Conservation (phyloP, 331 rosid species). For the Quercus tomentella region DNA sequence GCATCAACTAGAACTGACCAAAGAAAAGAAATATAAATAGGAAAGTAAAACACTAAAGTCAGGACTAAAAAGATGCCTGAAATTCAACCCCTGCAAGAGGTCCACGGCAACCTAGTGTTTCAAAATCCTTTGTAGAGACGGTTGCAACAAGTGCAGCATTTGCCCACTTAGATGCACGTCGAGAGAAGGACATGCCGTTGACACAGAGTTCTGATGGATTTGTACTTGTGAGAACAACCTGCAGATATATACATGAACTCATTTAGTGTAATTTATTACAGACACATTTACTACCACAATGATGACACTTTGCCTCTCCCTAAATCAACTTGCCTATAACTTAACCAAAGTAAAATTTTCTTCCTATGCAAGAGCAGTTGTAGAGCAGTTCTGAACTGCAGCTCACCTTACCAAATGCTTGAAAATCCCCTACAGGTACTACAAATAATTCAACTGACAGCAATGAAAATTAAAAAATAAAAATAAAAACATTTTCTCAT, state of each 20-base stretch:
- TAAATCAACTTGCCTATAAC: neutral
- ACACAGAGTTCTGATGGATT: slow-evolving; percentile 82
- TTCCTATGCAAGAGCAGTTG: neutral
- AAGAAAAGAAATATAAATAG: neutral
- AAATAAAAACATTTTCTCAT: neutral
- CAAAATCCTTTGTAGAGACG: slow-evolving; percentile 72
- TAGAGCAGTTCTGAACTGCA: neutral
- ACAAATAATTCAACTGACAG: neutral
- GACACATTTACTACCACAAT: slow-evolving; percentile 7
- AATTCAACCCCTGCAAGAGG: slow-evolving; percentile 91
- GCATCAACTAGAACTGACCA: neutral
- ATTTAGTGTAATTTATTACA: neutral
- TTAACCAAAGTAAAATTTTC: neutral
- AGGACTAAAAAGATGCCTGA: slow-evolving; percentile 50
- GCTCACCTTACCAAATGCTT: neutral
- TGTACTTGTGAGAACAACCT: slow-evolving; percentile 98
- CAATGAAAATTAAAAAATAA: neutral
- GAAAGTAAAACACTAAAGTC: neutral
- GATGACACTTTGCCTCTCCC: slow-evolving; percentile 1
- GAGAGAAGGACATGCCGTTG: slow-evolving; percentile 98
- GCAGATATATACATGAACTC: slow-evolving; percentile 23
- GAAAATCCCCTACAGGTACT: neutral
- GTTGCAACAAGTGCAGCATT: slow-evolving; percentile 96
- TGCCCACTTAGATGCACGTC: slow-evolving; percentile 95
- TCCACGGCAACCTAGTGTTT: slow-evolving; percentile 58